Evolutionary conservation across 371 early-diverging fungal genomes (phyloP), one percentile per base, ranked within the genome.

Genomic region (Vittaforma corneae): DNA sequence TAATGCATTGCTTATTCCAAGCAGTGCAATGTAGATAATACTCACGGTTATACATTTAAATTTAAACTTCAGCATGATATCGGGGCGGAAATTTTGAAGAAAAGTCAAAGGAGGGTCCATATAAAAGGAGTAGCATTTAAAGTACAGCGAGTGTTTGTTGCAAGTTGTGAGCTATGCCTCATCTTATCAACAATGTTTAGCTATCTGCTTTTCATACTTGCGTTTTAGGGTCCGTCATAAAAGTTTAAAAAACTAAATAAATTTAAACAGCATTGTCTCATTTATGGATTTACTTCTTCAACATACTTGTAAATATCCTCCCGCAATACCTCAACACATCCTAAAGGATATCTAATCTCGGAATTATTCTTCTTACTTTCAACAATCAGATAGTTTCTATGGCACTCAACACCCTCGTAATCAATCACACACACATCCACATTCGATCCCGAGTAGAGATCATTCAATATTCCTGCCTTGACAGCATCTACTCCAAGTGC

Each of bases 401-500:
- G 37, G 40, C 63, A 53, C 29, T 72, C 56, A 26, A 33, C 44
- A 30, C 48, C 63, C 1, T 40, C 46, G 6, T 55, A 30, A 16
- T 52, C 59, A 33, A 79, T 77, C 6, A 73, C 65, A 65, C 55
- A 62, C 1, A 93, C 86, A 82, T 97, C 94, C 65, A 97, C 92
- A 77, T 93, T 93, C 30, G 89, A 88, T 68, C 98, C 98, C 46
- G 95, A 94, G 71, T 96, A 96, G 50, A 96, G 81, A 82, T 97
- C 98, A 80, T 97, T 96, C 79, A 92, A 89, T 68, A 97, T 90
- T 83, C 98, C 98, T 29, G 96, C 89, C 78, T 89, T 85, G 68
- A 97, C 90, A 44, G 94, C 93, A 61, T 88, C 87, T 69, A 84
- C 83, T 29, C 92, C 98, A 46, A 97, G 74, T 28, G 85, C 85